Percentiles rank a stretch among this genome's conserved stretches.
These are phyloP conservation scores for Thermothielavioides terrestris DNA, from an alignment of 495 filamentous ascomycete species.

Conservation along the genomic window DNA sequence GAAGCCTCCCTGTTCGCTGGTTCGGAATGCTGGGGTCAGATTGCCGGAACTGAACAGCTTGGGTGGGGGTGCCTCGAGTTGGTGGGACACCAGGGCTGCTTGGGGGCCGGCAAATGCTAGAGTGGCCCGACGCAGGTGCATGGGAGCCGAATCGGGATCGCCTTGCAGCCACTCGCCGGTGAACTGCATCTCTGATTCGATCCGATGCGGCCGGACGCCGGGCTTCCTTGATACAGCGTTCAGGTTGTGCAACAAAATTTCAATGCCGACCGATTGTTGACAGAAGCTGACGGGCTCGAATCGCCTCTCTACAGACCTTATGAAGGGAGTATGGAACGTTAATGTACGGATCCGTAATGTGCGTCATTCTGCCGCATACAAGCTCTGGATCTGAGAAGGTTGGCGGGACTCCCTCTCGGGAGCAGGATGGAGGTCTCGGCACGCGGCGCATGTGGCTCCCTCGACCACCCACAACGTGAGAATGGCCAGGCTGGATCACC, in stretches of 20 bases:
- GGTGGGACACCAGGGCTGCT: background rate
- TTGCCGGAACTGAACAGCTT: slow-evolving; percentile 7
- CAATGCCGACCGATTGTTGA: background rate
- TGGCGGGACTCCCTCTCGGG: background rate
- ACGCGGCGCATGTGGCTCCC: background rate
- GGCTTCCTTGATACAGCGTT: background rate
- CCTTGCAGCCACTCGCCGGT: slow-evolving; percentile 21
- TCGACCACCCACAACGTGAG: background rate
- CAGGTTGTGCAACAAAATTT: background rate
- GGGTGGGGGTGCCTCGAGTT: background rate
- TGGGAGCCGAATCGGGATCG: slow-evolving; percentile 19
- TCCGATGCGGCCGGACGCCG: background rate
- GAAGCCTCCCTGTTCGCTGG: slow-evolving; percentile 2
- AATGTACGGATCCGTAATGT: too few species aligned
- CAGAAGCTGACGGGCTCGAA: background rate
- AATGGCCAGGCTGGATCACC: background rate
- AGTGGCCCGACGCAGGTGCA: background rate
- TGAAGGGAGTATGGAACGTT: too few species aligned
- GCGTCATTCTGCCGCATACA: slow-evolving; percentile 1
- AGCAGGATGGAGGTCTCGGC: background rate
- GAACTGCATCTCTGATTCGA: slow-evolving; percentile 9
- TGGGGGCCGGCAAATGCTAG: slow-evolving; percentile 4
- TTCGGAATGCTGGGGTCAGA: background rate
- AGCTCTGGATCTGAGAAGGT: slow-evolving; percentile 10
- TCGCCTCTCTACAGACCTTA: too few species aligned